Evolutionary conservation across 192 early-diverging fungal species (phyloP).

Genomic region (Backusella westeae): DNA sequence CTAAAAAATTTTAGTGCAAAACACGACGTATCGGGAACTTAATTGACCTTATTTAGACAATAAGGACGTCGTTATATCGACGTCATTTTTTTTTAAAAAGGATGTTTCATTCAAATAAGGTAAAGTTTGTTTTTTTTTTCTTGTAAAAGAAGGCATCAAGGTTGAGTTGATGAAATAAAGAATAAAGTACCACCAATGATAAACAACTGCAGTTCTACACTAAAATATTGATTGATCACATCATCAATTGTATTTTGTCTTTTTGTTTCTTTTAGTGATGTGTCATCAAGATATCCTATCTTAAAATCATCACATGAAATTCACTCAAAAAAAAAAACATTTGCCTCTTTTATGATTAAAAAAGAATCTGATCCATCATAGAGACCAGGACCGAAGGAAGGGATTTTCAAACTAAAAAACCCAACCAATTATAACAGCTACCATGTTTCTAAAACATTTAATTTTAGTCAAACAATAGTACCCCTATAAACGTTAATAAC

Average conservation of each 20-base stretch:
- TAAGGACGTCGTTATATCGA: background rate
- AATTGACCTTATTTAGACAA: background rate
- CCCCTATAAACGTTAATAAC: background rate
- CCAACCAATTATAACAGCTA: background rate
- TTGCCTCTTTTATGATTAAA: too few species aligned
- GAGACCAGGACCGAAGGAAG: background rate
- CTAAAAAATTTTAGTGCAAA: background rate
- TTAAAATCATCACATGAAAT: background rate
- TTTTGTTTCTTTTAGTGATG: background rate
- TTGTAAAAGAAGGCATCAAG: background rate
- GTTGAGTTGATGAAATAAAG: background rate
- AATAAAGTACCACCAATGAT: background rate
- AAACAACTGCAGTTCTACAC: background rate
- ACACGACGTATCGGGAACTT: background rate
- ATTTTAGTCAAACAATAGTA: background rate
- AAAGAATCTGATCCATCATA: background rate
- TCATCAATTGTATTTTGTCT: background rate
- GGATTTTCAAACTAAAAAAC: background rate
- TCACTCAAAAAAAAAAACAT: background rate
- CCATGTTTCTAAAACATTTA: slow-evolving; percentile 1
- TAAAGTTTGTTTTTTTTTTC: background rate
- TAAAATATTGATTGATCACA: background rate
- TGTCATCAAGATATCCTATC: background rate
- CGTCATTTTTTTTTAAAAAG: slow-evolving; percentile 1
- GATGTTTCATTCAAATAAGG: background rate